Evolutionary conservation across 202 grass and related monocot genomes (phyloP), one percentile per base, ranked within the genome.

Genomic region (Brachypodium distachyon): DNA sequence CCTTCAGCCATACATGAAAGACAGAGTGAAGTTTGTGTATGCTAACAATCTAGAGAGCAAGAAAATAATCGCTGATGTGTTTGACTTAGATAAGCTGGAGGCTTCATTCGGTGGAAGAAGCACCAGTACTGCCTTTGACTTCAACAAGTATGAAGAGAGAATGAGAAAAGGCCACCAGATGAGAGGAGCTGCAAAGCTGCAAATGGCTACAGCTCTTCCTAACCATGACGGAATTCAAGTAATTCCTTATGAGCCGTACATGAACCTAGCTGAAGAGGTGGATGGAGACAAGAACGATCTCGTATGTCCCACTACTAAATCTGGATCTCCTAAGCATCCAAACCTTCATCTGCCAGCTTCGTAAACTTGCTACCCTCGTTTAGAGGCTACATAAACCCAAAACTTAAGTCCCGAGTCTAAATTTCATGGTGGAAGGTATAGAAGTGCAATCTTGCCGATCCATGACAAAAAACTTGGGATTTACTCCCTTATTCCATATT

Each of bases 21-120:
- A 84, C 3, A 89, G 65, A 23, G 31, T 86, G 39, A 89, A 83
- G 74, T 92, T 92, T 81, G 51, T 86, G 1, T 92, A 86, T 43
- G 49, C 46, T 8, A 48, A 81, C 72, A 79, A 78, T 39, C 22
- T 64, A 13, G 86, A 81, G 19, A 89, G 90, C 76, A 67, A 89
- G 23, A 89, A 73, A 76, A 77, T 81, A 17, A 72, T 89, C 8
- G 57, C 60, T 4, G 80, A 89, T 26, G 64, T 89, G 12, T 92
- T 92, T 39, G 90, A 92, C 26, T 18, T 84, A 3, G 80, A 86
- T 27, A 77, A 80, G 39, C 76, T 92, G 25, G 90, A 89, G 31
- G 31, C 80, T 64, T 61, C 61, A 3, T 86, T 92, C 44, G 90
- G 90, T 10, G 90, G 90, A 29, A 78, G 53, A 16, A 81, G 73